Conservation (phyloP, 805 yeast genomes). For the Wickerhamomyces hampshirensis region DNA sequence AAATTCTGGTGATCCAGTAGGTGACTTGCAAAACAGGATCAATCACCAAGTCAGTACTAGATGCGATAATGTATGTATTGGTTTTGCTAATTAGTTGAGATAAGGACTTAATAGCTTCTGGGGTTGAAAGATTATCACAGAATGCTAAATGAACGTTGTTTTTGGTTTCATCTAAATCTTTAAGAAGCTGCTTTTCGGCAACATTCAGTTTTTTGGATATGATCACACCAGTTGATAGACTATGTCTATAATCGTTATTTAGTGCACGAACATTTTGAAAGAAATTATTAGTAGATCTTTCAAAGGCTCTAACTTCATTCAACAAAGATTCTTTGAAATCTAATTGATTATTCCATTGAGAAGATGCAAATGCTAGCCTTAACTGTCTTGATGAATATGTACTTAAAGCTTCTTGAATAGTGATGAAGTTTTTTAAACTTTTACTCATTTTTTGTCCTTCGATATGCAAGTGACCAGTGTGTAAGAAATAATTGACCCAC, state of each 20-base stretch:
- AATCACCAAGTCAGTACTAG: slow-evolving; percentile 46
- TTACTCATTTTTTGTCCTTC: slow-evolving; percentile 99
- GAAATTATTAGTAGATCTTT: slow-evolving; percentile 71
- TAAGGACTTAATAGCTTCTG: slow-evolving; percentile 61
- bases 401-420: slow-evolving; percentile 83
- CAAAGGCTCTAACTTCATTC: slow-evolving; percentile 71
- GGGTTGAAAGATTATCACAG: slow-evolving; percentile 84
- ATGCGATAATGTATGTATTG: slow-evolving; percentile 67
- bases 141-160: slow-evolving; percentile 66
- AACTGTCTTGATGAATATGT: slow-evolving; percentile 74
- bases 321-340: slow-evolving; percentile 85
- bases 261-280: slow-evolving; percentile 86
- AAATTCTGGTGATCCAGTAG: slow-evolving; percentile 63
- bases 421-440: slow-evolving; percentile 89
- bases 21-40: slow-evolving; percentile 66
- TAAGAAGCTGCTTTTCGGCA: slow-evolving; percentile 51
- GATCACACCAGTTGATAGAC: slow-evolving; percentile 40
- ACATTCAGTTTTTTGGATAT: slow-evolving; percentile 58
- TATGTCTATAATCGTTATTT: slow-evolving; percentile 56
- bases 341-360: slow-evolving; percentile 87
- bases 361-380: slow-evolving; percentile 84
- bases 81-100: slow-evolving; percentile 64
- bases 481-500: slow-evolving; percentile 96
- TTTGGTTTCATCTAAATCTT: slow-evolving; percentile 47
- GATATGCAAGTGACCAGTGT: slow-evolving; percentile 95